Evolutionary conservation across 2,329 filamentous ascomycete species (phyloP), one percentile per base, ranked within the genome.

Genomic region (Fusarium sp.): DNA sequence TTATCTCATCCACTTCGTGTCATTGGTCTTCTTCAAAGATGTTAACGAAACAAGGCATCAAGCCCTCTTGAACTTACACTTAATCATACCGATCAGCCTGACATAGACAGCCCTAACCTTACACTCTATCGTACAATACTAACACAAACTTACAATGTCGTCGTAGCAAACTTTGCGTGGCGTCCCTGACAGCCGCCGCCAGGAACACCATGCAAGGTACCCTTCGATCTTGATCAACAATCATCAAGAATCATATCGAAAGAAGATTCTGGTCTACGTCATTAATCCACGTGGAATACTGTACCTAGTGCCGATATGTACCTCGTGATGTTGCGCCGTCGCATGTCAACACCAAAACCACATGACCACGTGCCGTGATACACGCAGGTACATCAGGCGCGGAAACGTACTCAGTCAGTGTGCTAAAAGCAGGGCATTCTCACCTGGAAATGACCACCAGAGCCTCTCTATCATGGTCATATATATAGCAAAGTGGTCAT

Each of bases 291-390:
- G 73, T 72, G 72, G 72, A 70, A 20, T 14, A 24, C 54, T 48
- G 40, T 25, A 49, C 48, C 51, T 53, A 53, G 37, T 18, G 49
- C 57, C 55, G 34, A 48, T 14, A 37, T 51, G 25, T 52, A 51
- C 65, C 74, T 69, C 60, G 71, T 75, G 74, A 75, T 65, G 53
- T 40, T 45, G 42, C 30, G 48, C 22, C 51, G 64, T 65, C 68
- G 69, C 74, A 74, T 69, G 66, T 73, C 71, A 72, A 75, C 69
- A 70, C 64, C 66, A 72, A 48, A 59, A 37, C 65, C 74, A 73
- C 67, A 51, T 76, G 75, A 76, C 75, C 59, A 68, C 61, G 67
- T 67, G 68, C 67, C 65, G 69, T 76, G 74, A 76, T 73, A 67
- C 61, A 52, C 14, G 45, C 61, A 72, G 59, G 57, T 56, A 73